Evolutionary conservation across 1,284 basidiomycete species (phyloP).

Genomic region (Chiua sp.): DNA sequence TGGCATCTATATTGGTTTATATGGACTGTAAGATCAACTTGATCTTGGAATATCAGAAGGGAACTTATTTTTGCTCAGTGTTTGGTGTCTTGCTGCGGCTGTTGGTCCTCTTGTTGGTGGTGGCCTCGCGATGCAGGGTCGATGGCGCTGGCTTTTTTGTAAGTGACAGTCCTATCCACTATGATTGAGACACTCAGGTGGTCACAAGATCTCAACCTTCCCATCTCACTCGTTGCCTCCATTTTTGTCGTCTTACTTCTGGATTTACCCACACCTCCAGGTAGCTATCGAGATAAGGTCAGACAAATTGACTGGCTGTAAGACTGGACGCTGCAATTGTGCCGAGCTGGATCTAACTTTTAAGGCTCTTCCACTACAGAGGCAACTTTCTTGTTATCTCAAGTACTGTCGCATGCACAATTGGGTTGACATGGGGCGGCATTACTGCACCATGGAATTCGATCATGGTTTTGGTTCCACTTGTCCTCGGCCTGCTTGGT

Average conservation of each 20-base stretch:
- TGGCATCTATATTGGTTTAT: slow-evolving; percentile 41
- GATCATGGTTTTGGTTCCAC: slow-evolving; percentile 44
- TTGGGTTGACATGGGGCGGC: slow-evolving; percentile 20
- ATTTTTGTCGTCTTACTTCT: slow-evolving; percentile 10
- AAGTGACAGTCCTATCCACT: too few species aligned
- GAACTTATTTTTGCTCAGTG: too few species aligned
- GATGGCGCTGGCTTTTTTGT: slow-evolving; percentile 27
- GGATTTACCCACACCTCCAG: slow-evolving; percentile 15
- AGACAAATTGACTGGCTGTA: slow-evolving; percentile 23
- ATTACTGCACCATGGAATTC: slow-evolving; percentile 44
- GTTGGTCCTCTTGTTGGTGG: slow-evolving; percentile 22
- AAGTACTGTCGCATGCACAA: slow-evolving; percentile 16
- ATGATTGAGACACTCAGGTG: neutral
- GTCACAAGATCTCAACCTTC: slow-evolving; percentile 21
- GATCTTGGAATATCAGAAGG: too few species aligned
- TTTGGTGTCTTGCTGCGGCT: slow-evolving; percentile 17
- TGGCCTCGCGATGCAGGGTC: slow-evolving; percentile 11
- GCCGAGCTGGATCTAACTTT: too few species aligned
- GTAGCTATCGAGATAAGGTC: slow-evolving; percentile 14
- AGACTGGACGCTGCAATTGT: neutral
- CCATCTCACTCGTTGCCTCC: slow-evolving; percentile 12
- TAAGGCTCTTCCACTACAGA: slow-evolving; percentile 4
- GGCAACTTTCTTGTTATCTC: slow-evolving; percentile 13
- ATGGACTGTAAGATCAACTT: slow-evolving; percentile 20
- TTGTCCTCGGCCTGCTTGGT: slow-evolving; percentile 44